Evolutionary conservation across 108 stramenopile genomes (phyloP), one percentile per base, ranked within the genome.

Genomic region (Skeletonema grethae): DNA sequence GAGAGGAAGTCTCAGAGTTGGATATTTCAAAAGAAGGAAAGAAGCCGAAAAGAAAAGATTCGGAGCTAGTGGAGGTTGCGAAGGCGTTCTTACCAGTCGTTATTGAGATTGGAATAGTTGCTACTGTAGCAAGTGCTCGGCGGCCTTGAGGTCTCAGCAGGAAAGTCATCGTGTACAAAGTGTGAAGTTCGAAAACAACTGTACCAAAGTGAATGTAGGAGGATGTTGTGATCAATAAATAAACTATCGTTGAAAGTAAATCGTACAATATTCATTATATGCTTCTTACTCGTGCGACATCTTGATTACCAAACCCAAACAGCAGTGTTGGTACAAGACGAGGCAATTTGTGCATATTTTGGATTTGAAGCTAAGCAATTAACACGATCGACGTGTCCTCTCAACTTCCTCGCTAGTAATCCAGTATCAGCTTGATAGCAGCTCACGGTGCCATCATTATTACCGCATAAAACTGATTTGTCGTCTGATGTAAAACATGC

Each of bases 401-500:
- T 80, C 31, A 91, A 72, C 28, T 81, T 86, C 38, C 77, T 67
- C 4, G 82, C 57, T 57, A 89, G 16, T 16, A 79, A 53, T 25
- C 94, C 94, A 11, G 83, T 69, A 32, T 85, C 76, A 0, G 86
- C 63, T 68, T 90, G 72, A 66, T 76, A 92, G 41, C 89, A 90
- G 63, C 77, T 78, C 4, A 95, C 75, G 9, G 76, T 82, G 12
- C 91, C 94, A 64, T 86, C 78, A 24, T 88, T 84, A 62, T 83
- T 88, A 11, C 88, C 89, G 67, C 83, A 65, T 35, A 95, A 56
- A 8, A 95, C 67, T 3, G 81, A 80, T 53, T 82, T 53, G 48
- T 89, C 91, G 62, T 95, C 94, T 0, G 86, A 59, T 29, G 89
- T 85, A 41, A 91, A 95, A 36, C 91, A 92, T 24, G 83, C 81